These are phyloP conservation scores for Rossbeevera mucosa DNA, from an alignment of 768 basidiomycete genomes.

Conservation along the genomic window DNA sequence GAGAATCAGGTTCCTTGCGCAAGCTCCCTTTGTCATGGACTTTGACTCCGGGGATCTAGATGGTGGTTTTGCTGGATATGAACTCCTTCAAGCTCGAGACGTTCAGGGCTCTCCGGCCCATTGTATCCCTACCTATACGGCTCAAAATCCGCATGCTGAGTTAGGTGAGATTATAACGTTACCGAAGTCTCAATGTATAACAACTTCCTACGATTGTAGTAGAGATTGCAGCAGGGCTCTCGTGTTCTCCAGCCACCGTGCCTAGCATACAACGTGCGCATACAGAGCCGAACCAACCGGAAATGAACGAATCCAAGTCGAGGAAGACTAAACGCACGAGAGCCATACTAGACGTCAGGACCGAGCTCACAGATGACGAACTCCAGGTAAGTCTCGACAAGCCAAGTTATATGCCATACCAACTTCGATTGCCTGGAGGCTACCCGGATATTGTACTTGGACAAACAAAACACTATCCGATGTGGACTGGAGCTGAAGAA, in stretches of 20 bases:
- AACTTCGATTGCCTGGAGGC: conserved; percentile 33
- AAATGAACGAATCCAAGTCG: conserved; percentile 1
- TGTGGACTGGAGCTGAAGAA: conserved; percentile 49
- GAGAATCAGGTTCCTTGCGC: conserved; percentile 9
- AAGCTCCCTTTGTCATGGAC: conserved; percentile 12
- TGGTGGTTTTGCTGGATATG: conserved; percentile 19
- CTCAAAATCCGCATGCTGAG: neutral
- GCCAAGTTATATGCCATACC: neutral
- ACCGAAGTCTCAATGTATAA: neutral
- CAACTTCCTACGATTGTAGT: conserved; percentile 4
- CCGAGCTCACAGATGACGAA: conserved; percentile 79
- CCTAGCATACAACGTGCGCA: neutral
- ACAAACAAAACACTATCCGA: conserved; percentile 53
- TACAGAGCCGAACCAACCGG: neutral
- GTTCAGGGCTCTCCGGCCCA: neutral
- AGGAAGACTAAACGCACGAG: conserved; percentile 50
- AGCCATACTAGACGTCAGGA: conserved; percentile 64
- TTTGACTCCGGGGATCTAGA: conserved; percentile 20
- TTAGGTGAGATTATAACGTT: conserved; percentile 8
- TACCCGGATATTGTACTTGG: conserved; percentile 62
- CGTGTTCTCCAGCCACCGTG: conserved; percentile 4
- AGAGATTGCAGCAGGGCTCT: neutral
- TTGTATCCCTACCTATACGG: neutral
- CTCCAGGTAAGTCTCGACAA: conserved; percentile 48
- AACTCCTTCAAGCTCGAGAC: neutral